These are phyloP conservation scores for Fusarium pseudoanthophilum DNA, from an alignment of 2,329 filamentous ascomycete species.

Conservation along the genomic window DNA sequence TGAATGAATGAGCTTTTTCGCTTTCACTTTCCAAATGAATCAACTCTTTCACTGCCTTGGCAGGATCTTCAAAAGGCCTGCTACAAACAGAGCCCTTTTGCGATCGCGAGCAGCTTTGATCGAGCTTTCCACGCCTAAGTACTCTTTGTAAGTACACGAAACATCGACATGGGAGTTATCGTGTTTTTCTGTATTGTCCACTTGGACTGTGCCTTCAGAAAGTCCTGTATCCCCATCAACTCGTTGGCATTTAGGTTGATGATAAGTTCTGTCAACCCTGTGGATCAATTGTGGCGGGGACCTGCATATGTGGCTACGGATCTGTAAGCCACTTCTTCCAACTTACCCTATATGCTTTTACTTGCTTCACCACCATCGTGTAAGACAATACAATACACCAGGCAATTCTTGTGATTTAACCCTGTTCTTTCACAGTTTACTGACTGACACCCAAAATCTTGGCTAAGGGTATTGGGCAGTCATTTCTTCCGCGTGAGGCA, in stretches of 20 bases:
- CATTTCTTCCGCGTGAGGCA: not conserved
- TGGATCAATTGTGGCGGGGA: constrained; percentile 40
- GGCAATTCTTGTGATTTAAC: not conserved
- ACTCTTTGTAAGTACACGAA: not conserved
- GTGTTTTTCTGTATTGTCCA: constrained; percentile 10
- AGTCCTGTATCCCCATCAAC: constrained; percentile 22
- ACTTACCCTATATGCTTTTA: constrained; percentile 2
- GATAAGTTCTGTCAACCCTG: constrained; percentile 42
- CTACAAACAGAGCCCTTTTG: constrained; percentile 39
- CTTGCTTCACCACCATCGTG: not conserved
- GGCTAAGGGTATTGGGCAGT: not conserved
- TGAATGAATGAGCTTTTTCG: constrained; percentile 8
- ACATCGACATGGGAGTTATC: constrained; percentile 1
- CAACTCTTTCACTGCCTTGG: constrained; percentile 29
- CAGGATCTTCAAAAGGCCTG: constrained; percentile 41
- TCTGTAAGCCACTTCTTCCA: constrained; percentile 21
- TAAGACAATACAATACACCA: not conserved
- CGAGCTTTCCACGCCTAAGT: constrained; percentile 11
- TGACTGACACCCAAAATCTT: not conserved
- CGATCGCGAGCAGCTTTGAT: constrained; percentile 35
- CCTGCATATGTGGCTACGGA: constrained; percentile 26
- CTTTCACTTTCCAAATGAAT: constrained; percentile 13
- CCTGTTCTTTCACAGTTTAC: not conserved
- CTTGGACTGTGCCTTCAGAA: constrained; percentile 26
- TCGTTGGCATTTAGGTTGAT: constrained; percentile 35